Evolutionary conservation across 345 rosid genomes (phyloP).

Genomic region (Carallia pectinifolia): DNA sequence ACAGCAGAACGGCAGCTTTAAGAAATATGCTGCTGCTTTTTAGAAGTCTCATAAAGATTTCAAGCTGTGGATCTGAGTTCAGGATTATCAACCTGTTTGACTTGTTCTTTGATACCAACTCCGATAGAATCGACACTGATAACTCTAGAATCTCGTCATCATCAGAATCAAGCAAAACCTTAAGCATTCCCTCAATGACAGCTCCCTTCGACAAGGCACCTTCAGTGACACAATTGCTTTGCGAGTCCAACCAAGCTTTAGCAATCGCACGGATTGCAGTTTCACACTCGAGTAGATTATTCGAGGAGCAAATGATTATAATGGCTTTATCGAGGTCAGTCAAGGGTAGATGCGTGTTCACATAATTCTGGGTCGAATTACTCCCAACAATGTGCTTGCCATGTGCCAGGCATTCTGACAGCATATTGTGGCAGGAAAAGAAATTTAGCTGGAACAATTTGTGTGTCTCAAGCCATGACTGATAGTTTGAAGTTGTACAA

Average conservation of each 20-base stretch:
- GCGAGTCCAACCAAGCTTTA: slow-evolving; percentile 48
- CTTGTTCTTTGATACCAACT: slow-evolving; percentile 34
- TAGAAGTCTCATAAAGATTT: slow-evolving; percentile 51
- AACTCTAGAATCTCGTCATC: slow-evolving; percentile 59
- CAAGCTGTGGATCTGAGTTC: slow-evolving; percentile 52
- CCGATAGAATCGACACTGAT: slow-evolving; percentile 49
- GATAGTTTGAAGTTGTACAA: slow-evolving; percentile 15
- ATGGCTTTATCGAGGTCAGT: slow-evolving; percentile 43
- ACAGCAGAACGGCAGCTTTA: slow-evolving; percentile 58
- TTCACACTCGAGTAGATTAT: slow-evolving; percentile 45
- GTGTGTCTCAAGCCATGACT: slow-evolving; percentile 25
- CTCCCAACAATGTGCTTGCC: slow-evolving; percentile 19
- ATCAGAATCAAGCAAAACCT: slow-evolving; percentile 48
- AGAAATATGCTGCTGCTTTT: slow-evolving; percentile 51
- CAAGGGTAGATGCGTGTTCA: slow-evolving; percentile 9
- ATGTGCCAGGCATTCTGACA: slow-evolving; percentile 36
- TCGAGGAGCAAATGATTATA: slow-evolving; percentile 38
- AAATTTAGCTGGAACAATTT: slow-evolving; percentile 29
- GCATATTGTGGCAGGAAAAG: slow-evolving; percentile 40
- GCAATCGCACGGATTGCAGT: slow-evolving; percentile 39
- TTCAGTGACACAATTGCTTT: slow-evolving; percentile 35
- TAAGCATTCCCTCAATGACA: slow-evolving; percentile 49
- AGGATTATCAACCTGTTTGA: slow-evolving; percentile 37
- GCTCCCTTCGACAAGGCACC: slow-evolving; percentile 37
- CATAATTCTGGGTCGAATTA: slow-evolving; percentile 18